Evolutionary conservation across 2,329 filamentous ascomycete genomes (phyloP), one percentile per base, ranked within the genome.

Genomic region (Monosporascus sp.): DNA sequence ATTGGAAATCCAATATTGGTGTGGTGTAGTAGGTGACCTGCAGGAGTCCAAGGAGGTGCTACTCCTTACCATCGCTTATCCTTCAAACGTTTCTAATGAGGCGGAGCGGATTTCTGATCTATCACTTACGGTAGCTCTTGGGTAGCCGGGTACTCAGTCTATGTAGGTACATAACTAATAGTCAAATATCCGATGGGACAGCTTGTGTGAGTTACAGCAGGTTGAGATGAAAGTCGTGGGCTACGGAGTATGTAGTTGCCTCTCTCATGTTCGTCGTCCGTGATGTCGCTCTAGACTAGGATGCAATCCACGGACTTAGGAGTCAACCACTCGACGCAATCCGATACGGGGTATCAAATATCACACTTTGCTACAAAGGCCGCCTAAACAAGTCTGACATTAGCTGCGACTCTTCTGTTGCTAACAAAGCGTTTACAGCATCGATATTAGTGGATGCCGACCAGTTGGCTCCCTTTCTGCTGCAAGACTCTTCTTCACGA

Each of bases 371-470:
- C 17, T 39, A 41, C 38, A 41, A 18, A 18, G 4, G 9, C 31
- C 31, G 31, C 31, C 9, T 35, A 35, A 35, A 35, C 31, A 46
- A 44, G 14, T n/a, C 22, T 6, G 20, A 15, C 14, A 46, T 25
- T 27, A 46, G 24, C 3, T 46, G 24, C 31, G 24, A 46, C 43
- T 14, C n/a, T 27, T 3, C 11, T 46, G 49, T 48, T 46, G 51
- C 43, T 51, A 52, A 53, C 52, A 55, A 55, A 59, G 58, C 58
- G 57, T 60, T 44, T 60, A 60, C 48, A 58, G 54, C 22, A 37
- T 54, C 22, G 47, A 56, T 54, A 24, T 59, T 50, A 60, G 52
- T 59, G 58, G 58, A 57, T 37, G 27, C 27, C 31, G 39, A 37
- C 27, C 51, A 52, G 50, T 20, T 18, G 6, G 9, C 38, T 41